A percentile compares a stretch with the other conserved stretches of the same genome.
These are phyloP conservation scores for Trichophyton simii DNA, from an alignment of 2,329 filamentous ascomycete species.

Conservation along the genomic window DNA sequence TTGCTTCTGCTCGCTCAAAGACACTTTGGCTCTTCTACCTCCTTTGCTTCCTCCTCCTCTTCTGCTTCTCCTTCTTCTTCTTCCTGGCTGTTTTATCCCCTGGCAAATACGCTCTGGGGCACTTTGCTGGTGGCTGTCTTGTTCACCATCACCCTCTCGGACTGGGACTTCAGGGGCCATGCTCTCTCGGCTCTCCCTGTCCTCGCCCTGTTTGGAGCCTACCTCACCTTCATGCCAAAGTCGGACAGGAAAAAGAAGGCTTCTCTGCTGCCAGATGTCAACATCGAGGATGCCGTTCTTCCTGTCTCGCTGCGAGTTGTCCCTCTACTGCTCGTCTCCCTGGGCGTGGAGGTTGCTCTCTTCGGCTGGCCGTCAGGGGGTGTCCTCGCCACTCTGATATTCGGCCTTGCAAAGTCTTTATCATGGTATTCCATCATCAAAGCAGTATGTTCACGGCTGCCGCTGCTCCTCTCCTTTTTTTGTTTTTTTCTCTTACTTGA, in stretches of 20 bases:
- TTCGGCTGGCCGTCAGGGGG: conserved; percentile 3
- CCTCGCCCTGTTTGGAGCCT: conserved; percentile 20
- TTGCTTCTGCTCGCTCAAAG: conserved; percentile 20
- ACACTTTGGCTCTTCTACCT: conserved; percentile 11
- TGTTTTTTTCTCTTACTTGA: not conserved
- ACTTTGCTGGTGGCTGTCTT: conserved; percentile 17
- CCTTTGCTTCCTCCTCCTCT: conserved; percentile 7
- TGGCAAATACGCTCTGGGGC: conserved; percentile 16
- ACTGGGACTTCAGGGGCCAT: conserved; percentile 17
- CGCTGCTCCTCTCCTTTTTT: too few relatives aligned
- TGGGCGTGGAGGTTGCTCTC: not conserved
- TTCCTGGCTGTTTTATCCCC: conserved; percentile 8
- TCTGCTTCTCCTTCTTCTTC: conserved; percentile 2
- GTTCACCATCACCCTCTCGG: conserved; percentile 18
- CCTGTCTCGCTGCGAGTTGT: conserved; percentile 8
- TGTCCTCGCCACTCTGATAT: not conserved
- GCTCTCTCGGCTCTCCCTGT: conserved; percentile 21
- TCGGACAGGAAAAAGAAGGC: not conserved
- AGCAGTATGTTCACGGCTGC: conserved; percentile 4
- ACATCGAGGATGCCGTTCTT: conserved; percentile 2
- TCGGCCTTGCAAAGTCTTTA: conserved; percentile 2
- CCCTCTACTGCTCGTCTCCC: not conserved
- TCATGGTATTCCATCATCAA: conserved; percentile 9
- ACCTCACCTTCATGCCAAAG: conserved; percentile 14
- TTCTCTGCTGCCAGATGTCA: not conserved